phyloP scores from a whole-genome alignment of 225 moss, liverwort and hornwort species.

The Bryoerythrophyllum caledonicum region DNA sequence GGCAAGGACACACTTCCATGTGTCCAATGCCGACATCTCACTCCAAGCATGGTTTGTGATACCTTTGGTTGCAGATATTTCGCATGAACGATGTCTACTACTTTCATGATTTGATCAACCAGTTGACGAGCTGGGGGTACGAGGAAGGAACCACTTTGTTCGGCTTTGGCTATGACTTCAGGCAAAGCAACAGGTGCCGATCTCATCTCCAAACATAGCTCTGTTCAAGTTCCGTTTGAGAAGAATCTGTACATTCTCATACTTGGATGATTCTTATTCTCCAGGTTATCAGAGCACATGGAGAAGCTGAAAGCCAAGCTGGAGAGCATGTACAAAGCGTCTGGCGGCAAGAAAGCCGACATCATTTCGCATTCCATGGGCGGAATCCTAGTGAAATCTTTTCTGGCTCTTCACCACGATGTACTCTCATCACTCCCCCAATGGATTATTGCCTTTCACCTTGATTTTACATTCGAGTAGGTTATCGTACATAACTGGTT shows the following conservation, averaged over 20 bases:
- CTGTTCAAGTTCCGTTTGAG: neutral
- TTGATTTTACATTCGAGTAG: neutral
- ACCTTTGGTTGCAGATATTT: slow-evolving; percentile 55
- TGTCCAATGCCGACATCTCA: too few relatives aligned
- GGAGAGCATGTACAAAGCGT: slow-evolving; percentile 74
- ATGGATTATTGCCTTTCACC: neutral
- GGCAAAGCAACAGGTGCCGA: slow-evolving; percentile 82
- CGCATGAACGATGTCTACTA: slow-evolving; percentile 90
- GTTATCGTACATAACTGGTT: too few relatives aligned
- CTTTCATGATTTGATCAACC: slow-evolving; percentile 81
- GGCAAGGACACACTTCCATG: too few relatives aligned
- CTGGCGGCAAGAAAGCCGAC: slow-evolving; percentile 89
- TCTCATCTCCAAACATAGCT: neutral
- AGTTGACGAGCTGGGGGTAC: slow-evolving; percentile 89
- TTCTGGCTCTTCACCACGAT: slow-evolving; percentile 77
- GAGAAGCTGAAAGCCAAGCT: slow-evolving; percentile 72
- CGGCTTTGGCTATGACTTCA: slow-evolving; percentile 97
- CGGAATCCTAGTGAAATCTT: slow-evolving; percentile 81
- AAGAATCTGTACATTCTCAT: too few relatives aligned
- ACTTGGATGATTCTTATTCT: neutral
- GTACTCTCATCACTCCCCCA: slow-evolving; percentile 29
- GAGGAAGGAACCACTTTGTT: slow-evolving; percentile 83
- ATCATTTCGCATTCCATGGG: slow-evolving; percentile 96
- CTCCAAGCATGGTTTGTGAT: too few relatives aligned
- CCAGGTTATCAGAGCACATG: slow-evolving; percentile 91